These are phyloP conservation scores for Strobilomyces echinocephalus DNA, from an alignment of 768 basidiomycete species.

Conservation along the genomic window DNA sequence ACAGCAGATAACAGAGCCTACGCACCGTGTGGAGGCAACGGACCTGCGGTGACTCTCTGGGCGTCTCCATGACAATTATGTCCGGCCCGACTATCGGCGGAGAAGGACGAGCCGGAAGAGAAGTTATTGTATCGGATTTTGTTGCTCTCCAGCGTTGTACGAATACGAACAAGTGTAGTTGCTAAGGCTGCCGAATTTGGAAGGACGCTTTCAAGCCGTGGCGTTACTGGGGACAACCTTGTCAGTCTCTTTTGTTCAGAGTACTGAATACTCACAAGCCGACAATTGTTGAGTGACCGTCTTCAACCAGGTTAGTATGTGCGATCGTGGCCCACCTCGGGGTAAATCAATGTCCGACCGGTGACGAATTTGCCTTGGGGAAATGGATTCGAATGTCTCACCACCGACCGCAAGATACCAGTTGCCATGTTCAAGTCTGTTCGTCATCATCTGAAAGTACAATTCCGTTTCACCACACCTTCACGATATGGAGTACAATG, in stretches of 20 bases:
- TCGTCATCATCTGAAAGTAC: not conserved
- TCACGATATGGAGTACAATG: not conserved
- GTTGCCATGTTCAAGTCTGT: too few relatives aligned
- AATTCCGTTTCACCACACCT: not conserved
- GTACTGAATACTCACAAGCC: not conserved
- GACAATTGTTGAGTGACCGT: not conserved
- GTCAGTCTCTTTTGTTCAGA: not conserved
- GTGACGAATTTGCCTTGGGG: too few relatives aligned
- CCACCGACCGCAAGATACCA: too few relatives aligned
- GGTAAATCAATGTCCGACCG: too few relatives aligned
- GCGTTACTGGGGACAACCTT: not conserved
- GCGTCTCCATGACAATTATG: constrained; percentile 1
- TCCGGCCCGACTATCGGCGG: not conserved
- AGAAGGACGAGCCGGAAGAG: not conserved
- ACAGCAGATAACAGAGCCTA: not conserved
- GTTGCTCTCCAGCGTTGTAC: not conserved
- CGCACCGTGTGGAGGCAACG: not conserved
- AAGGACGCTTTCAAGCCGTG: not conserved
- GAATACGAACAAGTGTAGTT: not conserved
- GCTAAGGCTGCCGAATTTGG: not conserved
- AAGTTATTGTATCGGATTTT: not conserved
- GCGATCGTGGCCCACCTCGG: too few relatives aligned
- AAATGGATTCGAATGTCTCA: too few relatives aligned
- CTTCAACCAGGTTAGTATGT: not conserved
- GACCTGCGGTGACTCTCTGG: not conserved